These are phyloP conservation scores for Xylariaceae sp. DNA, from an alignment of 2,329 filamentous ascomycete species.

Conservation along the genomic window DNA sequence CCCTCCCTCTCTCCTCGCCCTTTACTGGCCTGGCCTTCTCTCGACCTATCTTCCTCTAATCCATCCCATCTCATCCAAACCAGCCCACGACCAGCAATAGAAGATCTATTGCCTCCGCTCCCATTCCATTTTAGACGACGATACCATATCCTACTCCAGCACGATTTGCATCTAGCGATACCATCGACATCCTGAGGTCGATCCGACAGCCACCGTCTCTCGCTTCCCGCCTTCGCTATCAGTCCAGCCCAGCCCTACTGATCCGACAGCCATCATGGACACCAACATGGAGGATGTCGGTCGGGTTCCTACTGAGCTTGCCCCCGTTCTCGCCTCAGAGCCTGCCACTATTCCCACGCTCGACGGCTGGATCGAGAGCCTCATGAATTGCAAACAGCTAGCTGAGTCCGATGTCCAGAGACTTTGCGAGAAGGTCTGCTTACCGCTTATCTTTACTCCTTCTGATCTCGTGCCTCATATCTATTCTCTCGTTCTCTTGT, in stretches of 20 bases:
- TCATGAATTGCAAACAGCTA: slow-evolving; percentile 99
- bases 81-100: background rate
- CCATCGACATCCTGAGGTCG: background rate
- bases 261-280: slow-evolving; percentile 59
- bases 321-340: slow-evolving; percentile 63
- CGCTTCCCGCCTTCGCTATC: background rate
- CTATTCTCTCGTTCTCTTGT: background rate
- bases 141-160: background rate
- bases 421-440: slow-evolving; percentile 88
- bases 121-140: background rate
- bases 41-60: background rate
- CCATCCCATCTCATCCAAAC: background rate
- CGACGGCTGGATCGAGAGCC: slow-evolving; percentile 96
- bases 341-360: slow-evolving; percentile 86
- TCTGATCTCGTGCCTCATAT: background rate
- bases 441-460: slow-evolving; percentile 1
- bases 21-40: background rate
- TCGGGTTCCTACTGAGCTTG: slow-evolving; percentile 74
- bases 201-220: background rate
- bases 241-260: slow-evolving; percentile 1
- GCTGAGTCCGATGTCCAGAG: slow-evolving; percentile 90
- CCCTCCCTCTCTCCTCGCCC: background rate
- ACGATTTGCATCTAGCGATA: background rate
- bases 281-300: slow-evolving; percentile 99
- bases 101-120: background rate